Evolutionary conservation across 2,329 filamentous ascomycete species (phyloP), one percentile per base, ranked within the genome.

Genomic region (Curvularia spicifera): DNA sequence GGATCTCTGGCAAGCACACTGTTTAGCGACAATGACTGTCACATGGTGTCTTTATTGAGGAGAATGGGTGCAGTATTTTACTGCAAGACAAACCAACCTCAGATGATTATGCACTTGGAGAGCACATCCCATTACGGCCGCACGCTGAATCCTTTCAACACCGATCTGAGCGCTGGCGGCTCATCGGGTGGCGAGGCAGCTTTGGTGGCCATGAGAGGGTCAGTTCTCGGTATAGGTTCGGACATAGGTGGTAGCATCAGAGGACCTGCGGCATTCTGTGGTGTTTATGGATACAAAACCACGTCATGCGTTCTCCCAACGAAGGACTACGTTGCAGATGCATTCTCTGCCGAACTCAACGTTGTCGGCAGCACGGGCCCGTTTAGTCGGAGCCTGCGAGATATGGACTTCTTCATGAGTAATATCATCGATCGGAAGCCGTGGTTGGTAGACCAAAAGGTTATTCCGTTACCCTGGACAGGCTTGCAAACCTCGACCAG

Each of bases 31-130:
- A 81, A 81, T 44, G 85, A 88, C 63, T 84, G 83, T 47, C 79
- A 85, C 53, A 78, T 87, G 59, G 83, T 85, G 1, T 74, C 71
- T 13, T 82, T 85, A 56, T 75, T 87, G 4, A 77, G 83, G n/a
- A 73, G 70, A 7, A 74, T 84, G 4, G 85, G 85, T 9, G 84
- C 84, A 1, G 77, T 85, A 0, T 75, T 87, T 0, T 78, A 80
- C 59, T 77, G 72, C 65, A 82, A 84, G 68, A 84, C 82, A 2
- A 84, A 83, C 54, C 70, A 84, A 3, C 81, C 83, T 2, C 79
- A 82, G 52, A 80, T 79, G 1, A 76, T 84, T 59, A 80, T 83
- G 83, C 69, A 75, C 54, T 80, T 82, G 5, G 84, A 87, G 72
- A 85, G 83, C 0, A 73, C 82, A 66, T 87, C 86, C 72, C 83